phyloP scores from a whole-genome alignment of 78 protist species.

The Thecamonas trahens region DNA sequence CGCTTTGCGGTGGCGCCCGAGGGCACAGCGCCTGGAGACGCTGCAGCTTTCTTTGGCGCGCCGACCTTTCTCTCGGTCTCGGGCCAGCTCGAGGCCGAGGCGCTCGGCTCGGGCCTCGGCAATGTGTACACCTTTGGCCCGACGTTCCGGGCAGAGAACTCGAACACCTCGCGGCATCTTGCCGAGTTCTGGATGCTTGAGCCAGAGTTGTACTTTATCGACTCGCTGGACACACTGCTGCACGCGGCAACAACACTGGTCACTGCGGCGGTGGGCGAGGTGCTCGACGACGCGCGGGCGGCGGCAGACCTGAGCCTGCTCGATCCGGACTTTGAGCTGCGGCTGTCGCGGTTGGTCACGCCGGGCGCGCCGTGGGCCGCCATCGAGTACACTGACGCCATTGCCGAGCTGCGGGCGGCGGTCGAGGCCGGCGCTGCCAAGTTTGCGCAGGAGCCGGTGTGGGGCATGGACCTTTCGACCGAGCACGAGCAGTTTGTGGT shows the following conservation, averaged over 20 bases:
- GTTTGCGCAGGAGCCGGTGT: constrained; percentile 16
- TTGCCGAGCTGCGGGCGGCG: too few species aligned
- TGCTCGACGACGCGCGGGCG: constrained; percentile 3
- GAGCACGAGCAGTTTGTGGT: constrained; percentile 74
- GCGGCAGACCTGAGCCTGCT: constrained; percentile 1
- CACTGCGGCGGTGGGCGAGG: constrained; percentile 31
- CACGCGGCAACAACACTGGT: too few species aligned
- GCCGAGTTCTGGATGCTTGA: constrained; percentile 91
- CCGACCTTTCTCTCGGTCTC: constrained; percentile 70
- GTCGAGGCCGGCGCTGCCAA: constrained; percentile 1
- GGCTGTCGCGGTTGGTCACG: not conserved
- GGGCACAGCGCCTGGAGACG: not conserved
- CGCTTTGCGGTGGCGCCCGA: constrained; percentile 35
- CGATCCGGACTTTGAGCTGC: not conserved
- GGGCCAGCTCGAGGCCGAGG: constrained; percentile 73
- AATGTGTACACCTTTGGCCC: constrained; percentile 87
- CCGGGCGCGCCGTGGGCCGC: not conserved
- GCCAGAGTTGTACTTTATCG: constrained; percentile 73
- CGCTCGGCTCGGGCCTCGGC: constrained; percentile 30
- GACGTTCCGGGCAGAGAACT: constrained; percentile 73
- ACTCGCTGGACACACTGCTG: too few species aligned
- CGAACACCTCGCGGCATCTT: constrained; percentile 68
- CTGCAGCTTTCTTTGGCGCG: constrained; percentile 40
- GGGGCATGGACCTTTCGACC: constrained; percentile 63
- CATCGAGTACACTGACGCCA: constrained; percentile 24